Conservation (phyloP, 306 rosid genomes). For the Cucumis hystrix region DNA sequence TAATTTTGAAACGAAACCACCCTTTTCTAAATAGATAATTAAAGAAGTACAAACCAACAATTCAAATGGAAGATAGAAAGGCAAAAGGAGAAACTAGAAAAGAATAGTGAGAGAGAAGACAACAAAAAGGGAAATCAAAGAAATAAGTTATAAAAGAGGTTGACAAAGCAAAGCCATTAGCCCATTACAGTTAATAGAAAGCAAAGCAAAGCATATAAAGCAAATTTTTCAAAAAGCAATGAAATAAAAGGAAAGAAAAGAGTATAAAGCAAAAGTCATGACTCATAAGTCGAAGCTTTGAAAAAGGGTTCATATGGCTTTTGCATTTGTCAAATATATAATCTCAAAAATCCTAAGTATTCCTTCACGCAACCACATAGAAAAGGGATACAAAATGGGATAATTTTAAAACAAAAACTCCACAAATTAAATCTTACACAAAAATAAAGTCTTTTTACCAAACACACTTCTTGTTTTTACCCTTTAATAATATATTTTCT, state of each 20-base stretch:
- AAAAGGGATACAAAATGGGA: background rate
- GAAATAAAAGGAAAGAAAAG: background rate
- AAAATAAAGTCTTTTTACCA: background rate
- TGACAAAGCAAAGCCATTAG: background rate
- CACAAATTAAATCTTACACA: background rate
- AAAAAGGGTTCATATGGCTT: background rate
- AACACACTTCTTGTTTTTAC: background rate
- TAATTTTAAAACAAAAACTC: background rate
- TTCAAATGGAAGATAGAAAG: background rate
- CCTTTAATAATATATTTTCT: too few relatives aligned
- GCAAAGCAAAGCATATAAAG: background rate
- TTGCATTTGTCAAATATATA: background rate
- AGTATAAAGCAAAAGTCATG: constrained; percentile 20
- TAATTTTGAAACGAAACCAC: too few relatives aligned
- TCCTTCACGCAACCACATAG: background rate
- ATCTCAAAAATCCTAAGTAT: background rate
- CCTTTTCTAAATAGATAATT: too few relatives aligned
- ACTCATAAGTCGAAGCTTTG: background rate
- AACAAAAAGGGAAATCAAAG: background rate
- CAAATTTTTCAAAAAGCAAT: background rate
- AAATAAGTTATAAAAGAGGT: constrained; percentile 15
- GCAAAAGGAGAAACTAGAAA: background rate
- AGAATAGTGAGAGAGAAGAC: background rate
- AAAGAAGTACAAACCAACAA: too few relatives aligned
- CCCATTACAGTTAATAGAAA: background rate